Base-by-base conservation (phyloP, 2,329 filamentous ascomycete species). In the Penicillium paneum region DNA sequence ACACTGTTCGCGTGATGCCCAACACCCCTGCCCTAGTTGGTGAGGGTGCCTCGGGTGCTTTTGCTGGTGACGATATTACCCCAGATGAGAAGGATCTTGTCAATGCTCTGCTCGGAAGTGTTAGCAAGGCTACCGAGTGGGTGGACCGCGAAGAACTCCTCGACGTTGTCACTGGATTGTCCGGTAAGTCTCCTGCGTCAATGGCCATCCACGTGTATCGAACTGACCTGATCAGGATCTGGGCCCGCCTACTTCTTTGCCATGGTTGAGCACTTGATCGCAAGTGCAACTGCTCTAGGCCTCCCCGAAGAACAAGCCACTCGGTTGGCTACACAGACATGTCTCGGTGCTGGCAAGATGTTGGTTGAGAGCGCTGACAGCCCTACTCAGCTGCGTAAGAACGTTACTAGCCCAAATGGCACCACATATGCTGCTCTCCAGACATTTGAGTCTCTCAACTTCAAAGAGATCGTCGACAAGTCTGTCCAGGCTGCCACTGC, bases 211-310 rank as follows among this genome's bases (percentile, higher is more conserved):
- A 41, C 3, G 13, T 3, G n/a, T 17, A 39, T 19, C 8, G 36
- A 46, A 43, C 48, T 60, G 17, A 62, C 34, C 2, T 2, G 15
- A 10, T 35, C 19, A 71, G 69, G 69, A 49, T 71, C 69, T n/a
- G 69, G 69, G 11, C 69, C 69, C 5, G 69, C 69, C 8, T 71
- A 71, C 44, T 71, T 71, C 62, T 71, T 71, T 55, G 69, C 69
- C 24, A 71, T 71, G 68, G 69, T 71, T 17, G 69, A 71, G 47
- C 68, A 71, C 46, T 52, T 71, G 3, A 52, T 71, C 29, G 61
- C 68, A 28, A 71, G 68, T 47, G 68, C 68, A 5, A 71, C 67
- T 3, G 63, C 66, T 3, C 57, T 71, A 2, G 69, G 69, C 5
- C 59, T 71, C 6, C 58, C 68, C 0, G 53, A 65, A 40, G 69